Evolutionary conservation across 179 eudicot species (phyloP).

Genomic region (Beta lomatogona): DNA sequence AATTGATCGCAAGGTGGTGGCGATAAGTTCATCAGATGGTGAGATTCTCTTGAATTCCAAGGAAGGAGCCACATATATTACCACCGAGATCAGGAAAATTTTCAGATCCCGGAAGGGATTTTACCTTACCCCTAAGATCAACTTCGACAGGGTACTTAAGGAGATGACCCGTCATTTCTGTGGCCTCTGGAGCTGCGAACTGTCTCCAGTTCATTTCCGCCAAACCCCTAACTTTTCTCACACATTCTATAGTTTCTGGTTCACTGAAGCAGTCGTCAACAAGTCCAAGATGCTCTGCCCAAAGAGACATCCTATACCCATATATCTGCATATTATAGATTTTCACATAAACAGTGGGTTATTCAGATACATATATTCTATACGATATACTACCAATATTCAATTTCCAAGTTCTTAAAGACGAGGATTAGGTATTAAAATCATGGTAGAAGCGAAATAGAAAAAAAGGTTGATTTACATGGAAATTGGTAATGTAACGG

Average conservation of each 20-base stretch:
- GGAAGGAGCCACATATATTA: conserved; percentile 54
- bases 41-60: conserved; percentile 55
- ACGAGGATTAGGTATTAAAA: neutral
- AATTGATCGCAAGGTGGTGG: neutral
- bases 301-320: conserved; percentile 67
- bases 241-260: conserved; percentile 58
- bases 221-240: conserved; percentile 44
- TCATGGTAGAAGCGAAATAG: neutral
- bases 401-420: neutral
- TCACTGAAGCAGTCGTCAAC: conserved; percentile 46
- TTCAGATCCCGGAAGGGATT: conserved; percentile 54
- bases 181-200: conserved; percentile 47
- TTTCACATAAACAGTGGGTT: neutral
- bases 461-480: too few species aligned
- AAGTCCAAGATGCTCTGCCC: conserved; percentile 67
- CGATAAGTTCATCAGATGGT: conserved; percentile 39
- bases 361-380: neutral
- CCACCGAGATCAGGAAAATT: conserved; percentile 66
- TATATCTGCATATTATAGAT: conserved; percentile 42
- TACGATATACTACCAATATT: neutral
- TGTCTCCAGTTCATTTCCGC: conserved; percentile 59
- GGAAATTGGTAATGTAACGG: too few species aligned
- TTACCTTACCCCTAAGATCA: conserved; percentile 56
- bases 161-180: conserved; percentile 64
- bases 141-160: conserved; percentile 65